A percentile compares a stretch with the other conserved stretches of the same genome.
Evolutionary conservation across 352 stramenopile genomes (phyloP).

Genomic region (Phytophthora colocasiae): DNA sequence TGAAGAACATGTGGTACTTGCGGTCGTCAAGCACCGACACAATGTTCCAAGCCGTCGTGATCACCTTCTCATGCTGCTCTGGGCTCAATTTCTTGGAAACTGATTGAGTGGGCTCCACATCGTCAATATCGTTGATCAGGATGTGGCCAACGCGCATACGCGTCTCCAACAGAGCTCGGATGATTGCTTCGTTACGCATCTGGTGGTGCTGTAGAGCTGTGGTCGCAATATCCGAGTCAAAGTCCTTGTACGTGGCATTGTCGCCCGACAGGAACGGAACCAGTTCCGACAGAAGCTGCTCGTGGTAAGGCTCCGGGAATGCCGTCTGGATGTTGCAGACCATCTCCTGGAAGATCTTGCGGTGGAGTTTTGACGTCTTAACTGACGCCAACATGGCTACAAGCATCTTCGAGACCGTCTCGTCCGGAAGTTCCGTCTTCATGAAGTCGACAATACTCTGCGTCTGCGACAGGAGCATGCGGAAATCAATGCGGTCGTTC

Average conservation of each 20-base stretch:
- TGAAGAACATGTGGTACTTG: conserved; percentile 90
- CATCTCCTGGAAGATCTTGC: conserved; percentile 91
- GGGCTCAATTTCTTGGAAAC: conserved; percentile 65
- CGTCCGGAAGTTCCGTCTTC: conserved; percentile 66
- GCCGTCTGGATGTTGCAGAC: conserved; percentile 86
- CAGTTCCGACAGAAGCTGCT: conserved; percentile 65
- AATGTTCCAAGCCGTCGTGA: conserved; percentile 88
- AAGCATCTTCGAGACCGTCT: conserved; percentile 87
- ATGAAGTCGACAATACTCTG: conserved; percentile 70
- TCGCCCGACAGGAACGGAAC: conserved; percentile 85
- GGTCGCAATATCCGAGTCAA: conserved; percentile 69
- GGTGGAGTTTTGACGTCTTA: conserved; percentile 87
- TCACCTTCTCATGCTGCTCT: conserved; percentile 77
- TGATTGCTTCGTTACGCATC: conserved; percentile 82
- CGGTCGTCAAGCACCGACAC: conserved; percentile 84
- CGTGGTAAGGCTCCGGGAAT: conserved; percentile 71
- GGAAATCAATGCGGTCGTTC: conserved; percentile 89
- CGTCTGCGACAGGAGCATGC: conserved; percentile 75
- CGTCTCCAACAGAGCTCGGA: conserved; percentile 79
- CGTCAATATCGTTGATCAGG: conserved; percentile 84
- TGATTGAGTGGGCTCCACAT: conserved; percentile 66
- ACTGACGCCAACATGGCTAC: conserved; percentile 85
- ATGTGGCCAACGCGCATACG: conserved; percentile 88
- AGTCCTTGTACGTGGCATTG: conserved; percentile 77
- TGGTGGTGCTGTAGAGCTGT: conserved; percentile 79